Percentiles rank a stretch among this genome's conserved stretches.
Conservation (phyloP, 2,329 filamentous ascomycete genomes). For the Aaosphaeria pasadenensis region DNA sequence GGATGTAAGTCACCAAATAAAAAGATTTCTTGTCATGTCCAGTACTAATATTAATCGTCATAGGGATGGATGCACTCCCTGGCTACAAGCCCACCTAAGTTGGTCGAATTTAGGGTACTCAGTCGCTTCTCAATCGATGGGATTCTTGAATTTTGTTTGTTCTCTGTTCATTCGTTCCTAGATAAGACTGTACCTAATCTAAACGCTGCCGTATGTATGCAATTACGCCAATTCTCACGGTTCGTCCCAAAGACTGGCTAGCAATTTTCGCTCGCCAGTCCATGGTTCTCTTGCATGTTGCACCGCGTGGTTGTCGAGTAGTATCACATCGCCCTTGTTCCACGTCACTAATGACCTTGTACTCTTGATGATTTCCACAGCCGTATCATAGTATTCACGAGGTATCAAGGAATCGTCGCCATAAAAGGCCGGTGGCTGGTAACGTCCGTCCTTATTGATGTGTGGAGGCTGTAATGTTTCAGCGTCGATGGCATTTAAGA, state of each 20-base stretch:
- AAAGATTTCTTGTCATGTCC: background rate
- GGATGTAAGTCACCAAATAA: conserved; percentile 1
- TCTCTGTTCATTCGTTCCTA: no score
- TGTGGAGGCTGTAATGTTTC: conserved; percentile 5
- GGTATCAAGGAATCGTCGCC: conserved; percentile 6
- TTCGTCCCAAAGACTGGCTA: conserved; percentile 9
- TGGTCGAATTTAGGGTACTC: no score
- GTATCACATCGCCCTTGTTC: conserved; percentile 6
- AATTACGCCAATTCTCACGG: background rate
- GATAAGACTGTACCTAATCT: no score
- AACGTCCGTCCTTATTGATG: conserved; percentile 1
- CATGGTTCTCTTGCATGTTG: conserved; percentile 9
- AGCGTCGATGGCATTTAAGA: conserved; percentile 2
- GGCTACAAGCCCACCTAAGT: background rate
- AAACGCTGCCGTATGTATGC: no score
- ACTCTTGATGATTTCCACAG: conserved; percentile 4
- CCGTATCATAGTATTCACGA: conserved; percentile 3
- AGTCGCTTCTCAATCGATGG: no score
- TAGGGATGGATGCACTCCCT: background rate
- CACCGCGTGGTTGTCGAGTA: conserved; percentile 6
- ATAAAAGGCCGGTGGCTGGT: conserved; percentile 3
- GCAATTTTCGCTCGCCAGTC: conserved; percentile 4
- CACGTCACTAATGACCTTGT: conserved; percentile 3
- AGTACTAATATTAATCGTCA: background rate
- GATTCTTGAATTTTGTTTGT: no score